Percentiles rank a stretch among this genome's conserved stretches.
Conservation (phyloP, 2,329 filamentous ascomycete genomes). For the Colletotrichum godetiae region DNA sequence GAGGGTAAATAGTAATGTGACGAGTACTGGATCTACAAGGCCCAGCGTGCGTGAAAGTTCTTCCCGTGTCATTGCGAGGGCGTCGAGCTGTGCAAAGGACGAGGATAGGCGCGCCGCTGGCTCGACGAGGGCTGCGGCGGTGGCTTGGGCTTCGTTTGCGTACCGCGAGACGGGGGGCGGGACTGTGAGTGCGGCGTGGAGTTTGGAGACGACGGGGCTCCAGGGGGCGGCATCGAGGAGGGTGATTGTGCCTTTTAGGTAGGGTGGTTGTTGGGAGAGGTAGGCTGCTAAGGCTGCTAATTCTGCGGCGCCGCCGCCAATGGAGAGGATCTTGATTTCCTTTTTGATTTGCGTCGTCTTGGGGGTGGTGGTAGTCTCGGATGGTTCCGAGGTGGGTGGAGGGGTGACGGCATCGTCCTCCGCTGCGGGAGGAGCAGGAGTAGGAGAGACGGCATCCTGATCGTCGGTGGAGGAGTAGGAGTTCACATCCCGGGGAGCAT, state of each 20-base stretch:
- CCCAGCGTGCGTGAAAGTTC: conserved; percentile 48
- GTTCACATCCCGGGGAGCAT: not conserved
- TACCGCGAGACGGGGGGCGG: conserved; percentile 63
- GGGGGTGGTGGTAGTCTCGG: not conserved
- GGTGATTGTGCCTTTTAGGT: conserved; percentile 56
- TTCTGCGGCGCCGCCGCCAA: conserved; percentile 72
- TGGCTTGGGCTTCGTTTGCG: conserved; percentile 57
- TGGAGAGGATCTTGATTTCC: conserved; percentile 54
- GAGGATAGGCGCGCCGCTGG: conserved; percentile 49
- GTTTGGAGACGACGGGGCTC: conserved; percentile 68
- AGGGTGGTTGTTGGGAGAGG: conserved; percentile 42
- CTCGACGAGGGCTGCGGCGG: conserved; percentile 57
- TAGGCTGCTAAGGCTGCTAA: conserved; percentile 65
- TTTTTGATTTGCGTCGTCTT: conserved; percentile 2
- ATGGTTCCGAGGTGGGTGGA: not conserved
- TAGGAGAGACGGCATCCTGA: not conserved
- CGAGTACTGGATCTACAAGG: conserved; percentile 57
- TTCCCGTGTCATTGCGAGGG: conserved; percentile 53
- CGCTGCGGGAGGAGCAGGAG: not conserved
- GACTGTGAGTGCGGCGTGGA: conserved; percentile 67
- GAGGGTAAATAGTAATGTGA: conserved; percentile 92
- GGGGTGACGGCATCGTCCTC: not conserved
- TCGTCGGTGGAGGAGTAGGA: conserved; percentile 10
- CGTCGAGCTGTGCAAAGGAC: conserved; percentile 60
- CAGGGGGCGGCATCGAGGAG: conserved; percentile 89